Evolutionary conservation across 116 monocot genomes (phyloP).

Genomic region (Iris pallida): DNA sequence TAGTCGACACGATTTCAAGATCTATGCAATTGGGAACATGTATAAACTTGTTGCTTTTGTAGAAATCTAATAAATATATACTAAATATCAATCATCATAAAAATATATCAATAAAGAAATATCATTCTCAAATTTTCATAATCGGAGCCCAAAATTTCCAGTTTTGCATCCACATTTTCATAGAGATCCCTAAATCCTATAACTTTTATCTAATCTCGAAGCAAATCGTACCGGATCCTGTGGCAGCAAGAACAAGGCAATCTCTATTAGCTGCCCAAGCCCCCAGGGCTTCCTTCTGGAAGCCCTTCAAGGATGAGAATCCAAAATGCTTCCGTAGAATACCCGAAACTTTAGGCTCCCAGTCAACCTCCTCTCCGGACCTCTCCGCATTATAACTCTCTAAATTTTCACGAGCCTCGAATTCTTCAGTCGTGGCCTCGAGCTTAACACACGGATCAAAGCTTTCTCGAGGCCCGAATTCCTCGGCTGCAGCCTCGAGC

Average conservation of each 20-base stretch:
- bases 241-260: slow-evolving; percentile 90
- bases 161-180: too few species aligned
- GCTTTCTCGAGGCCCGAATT: slow-evolving; percentile 1
- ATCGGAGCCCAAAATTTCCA: too few species aligned
- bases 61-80: too few species aligned
- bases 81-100: too few species aligned
- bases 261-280: slow-evolving; percentile 72
- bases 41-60: too few species aligned
- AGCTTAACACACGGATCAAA: slow-evolving; percentile 1
- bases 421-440: slow-evolving; percentile 6
- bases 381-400: slow-evolving; percentile 1
- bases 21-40: too few species aligned
- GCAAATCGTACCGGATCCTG: slow-evolving; percentile 71
- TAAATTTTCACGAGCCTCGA: slow-evolving; percentile 10
- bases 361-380: slow-evolving; percentile 20
- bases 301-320: slow-evolving; percentile 71
- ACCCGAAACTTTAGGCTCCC: slow-evolving; percentile 35
- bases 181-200: too few species aligned
- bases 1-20: too few species aligned
- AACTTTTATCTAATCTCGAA: too few species aligned
- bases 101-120: too few species aligned
- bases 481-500: too few species aligned
- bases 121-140: too few species aligned
- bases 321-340: slow-evolving; percentile 76
- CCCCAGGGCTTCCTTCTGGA: slow-evolving; percentile 81